These are phyloP conservation scores for Mycena olivaceomarginata DNA, from an alignment of 768 basidiomycete genomes.

Conservation along the genomic window DNA sequence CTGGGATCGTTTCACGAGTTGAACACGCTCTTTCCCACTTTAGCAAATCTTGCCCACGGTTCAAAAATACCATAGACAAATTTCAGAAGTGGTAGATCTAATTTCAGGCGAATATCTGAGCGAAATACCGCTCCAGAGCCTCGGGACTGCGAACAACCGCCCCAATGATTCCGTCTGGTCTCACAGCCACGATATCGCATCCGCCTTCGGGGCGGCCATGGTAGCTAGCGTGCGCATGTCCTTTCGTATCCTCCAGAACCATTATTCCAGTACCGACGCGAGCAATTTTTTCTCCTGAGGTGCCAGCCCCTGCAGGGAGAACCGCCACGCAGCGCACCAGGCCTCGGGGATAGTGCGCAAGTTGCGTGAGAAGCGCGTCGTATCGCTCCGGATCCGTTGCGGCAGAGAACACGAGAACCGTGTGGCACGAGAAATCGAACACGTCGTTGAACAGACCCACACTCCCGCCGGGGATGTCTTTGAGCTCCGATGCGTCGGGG, in stretches of 20 bases:
- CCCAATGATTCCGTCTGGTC: slow-evolving; percentile 15
- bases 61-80: no score
- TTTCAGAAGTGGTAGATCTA: no score
- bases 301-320: no score
- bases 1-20: no score
- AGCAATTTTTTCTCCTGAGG: background rate
- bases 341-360: slow-evolving; percentile 50
- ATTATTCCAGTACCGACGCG: background rate
- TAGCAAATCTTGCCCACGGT: no score
- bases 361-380: background rate
- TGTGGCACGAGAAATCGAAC: slow-evolving; percentile 55
- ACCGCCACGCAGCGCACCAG: slow-evolving; percentile 62
- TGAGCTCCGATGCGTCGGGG: slow-evolving; percentile 62
- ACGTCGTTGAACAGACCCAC: slow-evolving; percentile 49
- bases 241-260: slow-evolving; percentile 16
- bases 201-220: background rate
- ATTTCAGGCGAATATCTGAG: background rate
- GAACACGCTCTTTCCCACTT: no score
- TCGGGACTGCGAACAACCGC: slow-evolving; percentile 2
- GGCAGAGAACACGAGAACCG: slow-evolving; percentile 57
- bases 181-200: slow-evolving; percentile 9
- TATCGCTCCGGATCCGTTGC: background rate
- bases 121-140: background rate
- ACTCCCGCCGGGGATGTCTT: slow-evolving; percentile 18
- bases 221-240: slow-evolving; percentile 14